phyloP scores from a whole-genome alignment of 768 basidiomycete genomes.

The Solioccasus polychromus region DNA sequence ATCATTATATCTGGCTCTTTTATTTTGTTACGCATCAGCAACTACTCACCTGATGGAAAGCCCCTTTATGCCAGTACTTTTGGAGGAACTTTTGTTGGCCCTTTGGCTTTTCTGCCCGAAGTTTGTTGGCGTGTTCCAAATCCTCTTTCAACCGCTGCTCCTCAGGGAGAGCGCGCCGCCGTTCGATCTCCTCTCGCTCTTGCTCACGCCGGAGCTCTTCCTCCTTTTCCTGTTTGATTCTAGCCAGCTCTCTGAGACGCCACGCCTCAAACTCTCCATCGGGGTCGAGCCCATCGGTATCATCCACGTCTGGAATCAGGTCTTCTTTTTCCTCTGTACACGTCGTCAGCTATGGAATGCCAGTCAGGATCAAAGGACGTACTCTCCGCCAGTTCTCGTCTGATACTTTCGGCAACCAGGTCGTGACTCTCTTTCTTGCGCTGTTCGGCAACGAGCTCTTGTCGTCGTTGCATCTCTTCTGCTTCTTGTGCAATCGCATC shows the following conservation, averaged over 20 bases:
- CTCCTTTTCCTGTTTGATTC: constrained; percentile 94
- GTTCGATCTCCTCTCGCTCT: constrained; percentile 88
- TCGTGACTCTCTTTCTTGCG: constrained; percentile 86
- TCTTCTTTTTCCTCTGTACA: constrained; percentile 83
- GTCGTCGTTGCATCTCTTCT: constrained; percentile 68
- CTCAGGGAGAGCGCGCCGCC: constrained; percentile 89
- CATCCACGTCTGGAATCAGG: constrained; percentile 83
- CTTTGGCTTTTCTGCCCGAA: constrained; percentile 85
- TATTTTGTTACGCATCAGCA: neutral
- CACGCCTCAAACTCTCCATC: constrained; percentile 92
- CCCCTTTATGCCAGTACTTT: constrained; percentile 99
- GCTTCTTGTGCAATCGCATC: constrained; percentile 67
- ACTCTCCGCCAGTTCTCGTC: constrained; percentile 91
- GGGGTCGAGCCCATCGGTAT: constrained; percentile 91
- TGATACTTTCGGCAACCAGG: constrained; percentile 92
- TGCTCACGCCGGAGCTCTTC: constrained; percentile 76
- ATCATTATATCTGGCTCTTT: constrained; percentile 12
- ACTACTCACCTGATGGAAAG: constrained; percentile 84
- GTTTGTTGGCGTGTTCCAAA: constrained; percentile 77
- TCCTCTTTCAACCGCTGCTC: constrained; percentile 92
- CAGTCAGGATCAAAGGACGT: constrained; percentile 28
- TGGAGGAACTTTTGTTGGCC: constrained; percentile 91
- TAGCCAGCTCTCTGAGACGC: constrained; percentile 89
- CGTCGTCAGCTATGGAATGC: constrained; percentile 1
- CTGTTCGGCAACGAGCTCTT: constrained; percentile 76